Evolutionary conservation across 208 protist genomes (phyloP).

Genomic region (Crithidia bombi): DNA sequence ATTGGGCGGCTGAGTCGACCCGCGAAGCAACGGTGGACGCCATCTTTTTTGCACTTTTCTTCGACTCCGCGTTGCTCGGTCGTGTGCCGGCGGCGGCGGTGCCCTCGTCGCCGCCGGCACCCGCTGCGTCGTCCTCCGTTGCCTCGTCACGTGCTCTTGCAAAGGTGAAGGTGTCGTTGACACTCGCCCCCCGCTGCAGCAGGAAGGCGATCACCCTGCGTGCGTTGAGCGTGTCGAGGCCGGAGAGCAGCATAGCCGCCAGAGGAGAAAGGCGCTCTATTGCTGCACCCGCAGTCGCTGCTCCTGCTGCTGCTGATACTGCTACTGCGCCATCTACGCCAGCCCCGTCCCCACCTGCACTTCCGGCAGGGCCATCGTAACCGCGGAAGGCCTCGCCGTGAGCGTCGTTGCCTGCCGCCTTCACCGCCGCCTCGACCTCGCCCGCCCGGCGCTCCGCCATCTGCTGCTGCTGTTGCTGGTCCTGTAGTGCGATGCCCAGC

Average conservation of each 20-base stretch:
- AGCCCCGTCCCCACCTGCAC: not conserved
- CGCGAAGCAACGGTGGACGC: not conserved
- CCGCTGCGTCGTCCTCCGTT: not conserved
- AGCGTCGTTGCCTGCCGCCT: not conserved
- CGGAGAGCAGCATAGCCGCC: conserved; percentile 55
- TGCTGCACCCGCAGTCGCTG: not conserved
- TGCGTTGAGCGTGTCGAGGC: conserved; percentile 37
- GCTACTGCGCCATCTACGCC: not conserved
- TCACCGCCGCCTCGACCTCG: not conserved
- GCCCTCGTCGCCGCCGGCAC: not conserved
- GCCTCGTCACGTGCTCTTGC: not conserved
- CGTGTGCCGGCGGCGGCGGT: not conserved
- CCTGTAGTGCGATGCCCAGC: conserved; percentile 1
- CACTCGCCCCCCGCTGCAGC: conserved; percentile 52
- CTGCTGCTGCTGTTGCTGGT: conserved; percentile 17
- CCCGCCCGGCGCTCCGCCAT: not conserved
- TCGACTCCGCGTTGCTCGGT: not conserved
- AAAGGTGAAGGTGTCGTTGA: conserved; percentile 52
- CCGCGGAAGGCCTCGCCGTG: not conserved
- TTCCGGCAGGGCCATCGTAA: not conserved
- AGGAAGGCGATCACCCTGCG: conserved; percentile 57
- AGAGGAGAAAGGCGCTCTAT: conserved; percentile 24
- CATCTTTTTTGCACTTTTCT: conserved; percentile 13
- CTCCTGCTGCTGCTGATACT: not conserved
- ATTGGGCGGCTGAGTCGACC: not conserved